phyloP scores from a whole-genome alignment of 345 rosid genomes.

The Populus deltoides region DNA sequence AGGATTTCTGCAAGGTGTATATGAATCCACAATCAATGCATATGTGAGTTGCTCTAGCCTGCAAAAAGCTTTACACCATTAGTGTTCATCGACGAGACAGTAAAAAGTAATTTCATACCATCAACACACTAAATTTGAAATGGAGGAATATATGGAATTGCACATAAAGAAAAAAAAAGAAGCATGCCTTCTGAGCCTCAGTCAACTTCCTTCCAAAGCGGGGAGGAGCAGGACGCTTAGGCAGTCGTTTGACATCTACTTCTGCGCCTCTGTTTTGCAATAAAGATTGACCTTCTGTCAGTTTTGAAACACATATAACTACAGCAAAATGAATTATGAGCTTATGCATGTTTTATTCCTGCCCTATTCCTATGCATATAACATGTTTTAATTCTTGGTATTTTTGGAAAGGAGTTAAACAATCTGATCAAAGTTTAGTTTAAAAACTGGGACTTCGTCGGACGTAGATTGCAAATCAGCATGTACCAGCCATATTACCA shows the following conservation, averaged over 20 bases:
- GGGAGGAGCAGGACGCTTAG: conserved; percentile 96
- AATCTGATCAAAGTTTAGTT: too few species aligned
- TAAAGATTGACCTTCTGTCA: not conserved
- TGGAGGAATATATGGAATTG: not conserved
- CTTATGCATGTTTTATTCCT: not conserved
- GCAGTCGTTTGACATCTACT: conserved; percentile 77
- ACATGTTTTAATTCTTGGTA: too few species aligned
- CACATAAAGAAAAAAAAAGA: not conserved
- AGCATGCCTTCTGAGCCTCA: conserved; percentile 75
- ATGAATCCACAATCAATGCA: conserved; percentile 95
- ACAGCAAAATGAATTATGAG: not conserved
- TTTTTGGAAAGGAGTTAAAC: too few species aligned
- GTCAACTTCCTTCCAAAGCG: conserved; percentile 91
- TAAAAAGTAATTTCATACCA: not conserved
- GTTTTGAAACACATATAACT: not conserved
- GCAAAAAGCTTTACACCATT: conserved; percentile 26
- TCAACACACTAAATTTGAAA: not conserved
- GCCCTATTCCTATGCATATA: too few species aligned
- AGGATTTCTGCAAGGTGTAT: conserved; percentile 69
- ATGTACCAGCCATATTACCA: too few species aligned
- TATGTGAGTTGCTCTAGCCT: conserved; percentile 92
- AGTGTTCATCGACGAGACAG: not conserved
- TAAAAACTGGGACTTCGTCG: too few species aligned
- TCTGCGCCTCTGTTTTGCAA: conserved; percentile 63
- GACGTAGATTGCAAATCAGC: too few species aligned